Evolutionary conservation across 2,329 filamentous ascomycete species (phyloP).

Genomic region (Alternaria hordeiaustralica): DNA sequence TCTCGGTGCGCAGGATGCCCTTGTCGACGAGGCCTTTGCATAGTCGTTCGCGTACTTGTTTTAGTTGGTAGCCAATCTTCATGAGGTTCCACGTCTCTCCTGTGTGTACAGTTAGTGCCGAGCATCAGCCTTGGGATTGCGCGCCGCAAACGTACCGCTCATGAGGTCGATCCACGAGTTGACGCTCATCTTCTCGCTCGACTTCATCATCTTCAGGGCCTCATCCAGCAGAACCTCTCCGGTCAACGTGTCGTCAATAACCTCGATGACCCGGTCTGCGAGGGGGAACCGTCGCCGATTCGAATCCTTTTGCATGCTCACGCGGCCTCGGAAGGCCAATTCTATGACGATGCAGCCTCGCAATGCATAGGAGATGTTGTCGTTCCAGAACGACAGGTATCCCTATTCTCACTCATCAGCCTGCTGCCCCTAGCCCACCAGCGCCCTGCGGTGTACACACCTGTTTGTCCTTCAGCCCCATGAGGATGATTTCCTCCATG

Average conservation of each 20-base stretch:
- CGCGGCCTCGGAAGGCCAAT: constrained; percentile 90
- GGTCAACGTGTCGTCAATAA: constrained; percentile 94
- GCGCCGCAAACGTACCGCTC: constrained; percentile 71
- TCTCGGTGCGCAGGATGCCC: constrained; percentile 96
- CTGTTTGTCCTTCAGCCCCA: constrained; percentile 99
- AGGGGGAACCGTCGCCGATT: constrained; percentile 89
- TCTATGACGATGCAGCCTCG: constrained; percentile 98
- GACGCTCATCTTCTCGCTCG: constrained; percentile 99
- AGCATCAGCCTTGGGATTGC: neutral
- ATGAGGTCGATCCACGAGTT: constrained; percentile 98
- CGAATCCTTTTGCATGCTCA: constrained; percentile 98
- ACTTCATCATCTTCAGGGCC: constrained; percentile 99
- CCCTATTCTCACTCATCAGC: constrained; percentile 64
- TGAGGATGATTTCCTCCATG: constrained; percentile 96
- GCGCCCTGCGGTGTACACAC: constrained; percentile 58
- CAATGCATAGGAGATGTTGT: constrained; percentile 98
- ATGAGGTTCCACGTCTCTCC: constrained; percentile 99
- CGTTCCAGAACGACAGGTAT: constrained; percentile 99
- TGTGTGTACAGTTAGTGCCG: constrained; percentile 51
- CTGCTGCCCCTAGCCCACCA: constrained; percentile 11
- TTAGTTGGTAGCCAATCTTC: constrained; percentile 99
- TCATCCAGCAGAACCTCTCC: constrained; percentile 97
- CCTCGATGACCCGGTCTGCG: constrained; percentile 92
- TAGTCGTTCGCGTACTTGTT: constrained; percentile 96
- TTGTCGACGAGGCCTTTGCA: constrained; percentile 98